Evolutionary conservation across 495 filamentous ascomycete species (phyloP).

Genomic region (Tuber microsphaerosporum): DNA sequence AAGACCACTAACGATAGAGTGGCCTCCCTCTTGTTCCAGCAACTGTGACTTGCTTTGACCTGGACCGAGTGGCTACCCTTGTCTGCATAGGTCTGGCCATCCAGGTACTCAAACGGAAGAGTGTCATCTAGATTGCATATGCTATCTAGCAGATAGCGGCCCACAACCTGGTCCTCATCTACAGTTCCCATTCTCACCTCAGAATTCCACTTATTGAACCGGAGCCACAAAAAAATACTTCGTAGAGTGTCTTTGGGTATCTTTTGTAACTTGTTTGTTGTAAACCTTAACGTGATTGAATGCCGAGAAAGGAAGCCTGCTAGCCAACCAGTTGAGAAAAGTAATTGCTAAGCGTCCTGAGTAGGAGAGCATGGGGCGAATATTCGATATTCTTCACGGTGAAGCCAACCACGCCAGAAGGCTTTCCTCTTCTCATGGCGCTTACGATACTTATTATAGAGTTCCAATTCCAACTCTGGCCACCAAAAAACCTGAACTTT

Average conservation of each 20-base stretch:
- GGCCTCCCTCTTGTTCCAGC: constrained; percentile 16
- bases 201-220: no score
- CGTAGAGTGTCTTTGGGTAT: not conserved
- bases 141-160: constrained; percentile 7
- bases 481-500: not conserved
- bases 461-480: constrained; percentile 2
- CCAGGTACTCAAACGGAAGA: constrained; percentile 11
- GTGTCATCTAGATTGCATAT: constrained; percentile 19
- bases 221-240: not conserved
- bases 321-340: constrained; percentile 7
- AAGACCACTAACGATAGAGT: constrained; percentile 11
- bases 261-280: constrained; percentile 12
- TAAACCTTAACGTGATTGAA: constrained; percentile 9
- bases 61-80: constrained; percentile 16
- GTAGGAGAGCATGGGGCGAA: not conserved
- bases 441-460: constrained; percentile 3
- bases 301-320: constrained; percentile 6
- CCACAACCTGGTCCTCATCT: not conserved
- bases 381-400: not conserved
- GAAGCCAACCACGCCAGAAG: not conserved
- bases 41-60: constrained; percentile 7
- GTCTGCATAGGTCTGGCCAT: constrained; percentile 14
- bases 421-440: not conserved
- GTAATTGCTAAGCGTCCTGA: not conserved
- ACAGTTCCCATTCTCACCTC: no score